Base-by-base conservation (phyloP, 2,329 filamentous ascomycete genomes). In the Fusarium transvaalense region DNA sequence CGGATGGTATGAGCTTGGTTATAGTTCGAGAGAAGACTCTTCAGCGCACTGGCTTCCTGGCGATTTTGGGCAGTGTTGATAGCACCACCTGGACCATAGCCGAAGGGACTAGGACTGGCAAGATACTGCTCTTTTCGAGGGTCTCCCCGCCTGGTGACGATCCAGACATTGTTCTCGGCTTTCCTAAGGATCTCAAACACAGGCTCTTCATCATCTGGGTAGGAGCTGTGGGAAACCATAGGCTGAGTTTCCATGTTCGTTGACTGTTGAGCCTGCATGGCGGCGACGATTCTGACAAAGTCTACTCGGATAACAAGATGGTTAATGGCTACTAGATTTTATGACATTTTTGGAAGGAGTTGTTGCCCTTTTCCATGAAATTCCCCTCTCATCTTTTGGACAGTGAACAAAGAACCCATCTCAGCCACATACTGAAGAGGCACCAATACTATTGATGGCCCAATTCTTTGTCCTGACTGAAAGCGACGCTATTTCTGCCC, bases 121-220 rank as follows among this genome's bases (percentile, higher is more conserved):
- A 83, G 65, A 63, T 80, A 79, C 38, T 74, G 63, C 38, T 77
- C 74, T 47, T 74, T 73, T 48, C 79, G 76, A 9, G 70, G 66
- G n/a, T 75, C 73, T 25, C 65, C 66, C 23, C n/a, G 52, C 31
- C 65, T 70, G 29, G 58, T 64, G 41, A 81, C 77, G 32, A 81
- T 68, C 76, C 76, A 79, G 17, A 76, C 63, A 45, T 72, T 68
- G n/a, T 73, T 53, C 7, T 61, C 62, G 25, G 78, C 52, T 47
- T 69, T 54, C 39, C 78, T 77, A 64, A 76, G 27, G n/a, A 79
- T 75, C 23, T 73, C 71, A 55, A 80, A 77, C 15, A 61, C 47
- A 19, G 68, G 62, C 46, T 67, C 54, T 25, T 47, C 37, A 21
- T 45, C 46, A n/a, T 35, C 15, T 14, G 27, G 32, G 6, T 31